Conservation (phyloP, 2,329 filamentous ascomycete species). For the Waltergamsia citrina region DNA sequence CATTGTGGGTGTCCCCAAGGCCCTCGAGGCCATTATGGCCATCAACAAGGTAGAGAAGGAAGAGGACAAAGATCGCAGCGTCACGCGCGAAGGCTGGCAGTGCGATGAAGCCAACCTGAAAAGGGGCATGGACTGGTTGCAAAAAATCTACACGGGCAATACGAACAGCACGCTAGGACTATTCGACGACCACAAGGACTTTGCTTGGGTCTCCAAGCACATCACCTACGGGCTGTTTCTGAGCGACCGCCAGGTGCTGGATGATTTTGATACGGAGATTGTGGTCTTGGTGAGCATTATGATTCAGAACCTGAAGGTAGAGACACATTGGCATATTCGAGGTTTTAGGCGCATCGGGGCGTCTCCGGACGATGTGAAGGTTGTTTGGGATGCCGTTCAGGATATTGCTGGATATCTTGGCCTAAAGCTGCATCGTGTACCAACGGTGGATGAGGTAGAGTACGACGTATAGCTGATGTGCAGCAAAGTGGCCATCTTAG, state of each 20-base stretch:
- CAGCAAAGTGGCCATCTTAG: too few relatives aligned
- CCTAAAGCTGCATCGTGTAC: conserved; percentile 12
- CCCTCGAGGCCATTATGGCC: conserved; percentile 48
- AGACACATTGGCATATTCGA: conserved; percentile 43
- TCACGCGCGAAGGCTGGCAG: conserved; percentile 47
- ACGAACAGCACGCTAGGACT: conserved; percentile 20
- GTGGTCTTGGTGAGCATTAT: conserved; percentile 45
- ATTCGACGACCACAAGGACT: conserved; percentile 26
- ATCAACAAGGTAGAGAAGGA: conserved; percentile 37
- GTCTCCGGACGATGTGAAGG: conserved; percentile 13
- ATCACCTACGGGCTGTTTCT: conserved; percentile 52
- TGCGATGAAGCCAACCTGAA: conserved; percentile 43
- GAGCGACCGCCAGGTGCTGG: conserved; percentile 43
- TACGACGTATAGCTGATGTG: conserved; percentile 14
- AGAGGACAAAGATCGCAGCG: conserved; percentile 48
- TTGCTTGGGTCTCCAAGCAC: conserved; percentile 39
- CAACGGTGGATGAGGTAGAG: conserved; percentile 18
- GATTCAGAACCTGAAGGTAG: conserved; percentile 42
- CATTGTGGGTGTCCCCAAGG: conserved; percentile 53
- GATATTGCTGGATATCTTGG: conserved; percentile 15
- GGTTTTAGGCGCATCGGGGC: conserved; percentile 16
- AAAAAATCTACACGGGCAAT: conserved; percentile 45
- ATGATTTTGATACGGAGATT: conserved; percentile 44
- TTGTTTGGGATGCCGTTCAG: conserved; percentile 14
- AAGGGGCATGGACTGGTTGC: conserved; percentile 45